Percentiles rank a stretch among this genome's conserved stretches.
These are phyloP conservation scores for Plenodomus tracheiphilus DNA, from an alignment of 2,329 filamentous ascomycete genomes.

Conservation along the genomic window DNA sequence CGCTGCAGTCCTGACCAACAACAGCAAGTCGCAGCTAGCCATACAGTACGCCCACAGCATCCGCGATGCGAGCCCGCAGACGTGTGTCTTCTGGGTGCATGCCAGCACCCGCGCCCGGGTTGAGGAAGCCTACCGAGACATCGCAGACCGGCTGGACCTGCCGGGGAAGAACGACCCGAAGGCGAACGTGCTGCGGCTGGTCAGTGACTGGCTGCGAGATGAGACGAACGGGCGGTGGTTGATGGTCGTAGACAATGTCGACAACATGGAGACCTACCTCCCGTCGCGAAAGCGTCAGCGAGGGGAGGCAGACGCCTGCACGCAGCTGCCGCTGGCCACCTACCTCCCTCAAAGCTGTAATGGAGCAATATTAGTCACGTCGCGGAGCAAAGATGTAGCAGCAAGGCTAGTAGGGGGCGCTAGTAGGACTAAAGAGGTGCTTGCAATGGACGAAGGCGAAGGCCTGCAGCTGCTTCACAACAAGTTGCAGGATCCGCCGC, in stretches of 20 bases:
- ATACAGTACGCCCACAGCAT: slow-evolving; percentile 15
- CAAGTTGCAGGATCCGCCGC: slow-evolving; percentile 6
- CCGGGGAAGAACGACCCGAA: slow-evolving; percentile 12
- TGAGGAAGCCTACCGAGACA: slow-evolving; percentile 16
- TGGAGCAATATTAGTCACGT: slow-evolving; percentile 17
- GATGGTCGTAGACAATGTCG: slow-evolving; percentile 22
- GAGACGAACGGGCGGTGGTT: slow-evolving; percentile 14
- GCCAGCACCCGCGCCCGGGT: slow-evolving; percentile 15
- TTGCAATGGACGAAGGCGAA: slow-evolving; percentile 13
- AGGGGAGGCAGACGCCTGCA: no score
- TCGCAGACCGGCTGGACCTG: slow-evolving; percentile 20
- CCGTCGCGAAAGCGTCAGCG: no score
- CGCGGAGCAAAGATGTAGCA: slow-evolving; percentile 12
- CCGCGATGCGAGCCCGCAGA: slow-evolving; percentile 10
- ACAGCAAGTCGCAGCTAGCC: slow-evolving; percentile 18
- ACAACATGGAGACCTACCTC: slow-evolving; percentile 14
- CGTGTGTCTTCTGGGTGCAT: slow-evolving; percentile 19
- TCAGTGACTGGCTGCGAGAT: slow-evolving; percentile 16
- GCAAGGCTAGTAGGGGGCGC: slow-evolving; percentile 4
- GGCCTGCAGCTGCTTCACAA: slow-evolving; percentile 9
- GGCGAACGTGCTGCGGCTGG: slow-evolving; percentile 12
- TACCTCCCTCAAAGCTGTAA: slow-evolving; percentile 10
- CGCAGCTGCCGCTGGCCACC: neutral
- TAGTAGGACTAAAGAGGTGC: slow-evolving; percentile 4
- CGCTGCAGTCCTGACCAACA: neutral